Evolutionary conservation across 2,329 filamentous ascomycete genomes (phyloP).

Genomic region (Claviceps sp.): DNA sequence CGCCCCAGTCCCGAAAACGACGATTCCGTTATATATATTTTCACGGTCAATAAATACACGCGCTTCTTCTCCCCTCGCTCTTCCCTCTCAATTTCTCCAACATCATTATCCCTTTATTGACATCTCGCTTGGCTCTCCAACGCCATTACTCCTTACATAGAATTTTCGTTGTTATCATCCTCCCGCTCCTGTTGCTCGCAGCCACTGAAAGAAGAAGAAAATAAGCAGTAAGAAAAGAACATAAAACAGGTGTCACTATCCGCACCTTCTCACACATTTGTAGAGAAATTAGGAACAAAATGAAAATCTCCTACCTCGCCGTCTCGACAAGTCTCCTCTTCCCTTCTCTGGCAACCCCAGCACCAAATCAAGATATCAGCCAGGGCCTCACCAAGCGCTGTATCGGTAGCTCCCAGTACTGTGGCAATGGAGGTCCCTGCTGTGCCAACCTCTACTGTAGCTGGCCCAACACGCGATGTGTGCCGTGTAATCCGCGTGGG

Average conservation of each 20-base stretch:
- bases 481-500: not conserved
- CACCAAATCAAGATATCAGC: not conserved
- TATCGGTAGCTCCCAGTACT: not conserved
- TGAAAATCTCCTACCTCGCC: not conserved
- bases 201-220: not conserved
- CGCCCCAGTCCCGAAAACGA: no score
- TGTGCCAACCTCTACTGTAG: constrained; percentile 2
- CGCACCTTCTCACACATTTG: not conserved
- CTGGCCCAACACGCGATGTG: not conserved
- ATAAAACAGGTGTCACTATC: not conserved
- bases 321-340: not conserved
- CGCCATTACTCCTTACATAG: no score
- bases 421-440: not conserved
- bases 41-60: no score
- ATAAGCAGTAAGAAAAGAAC: not conserved
- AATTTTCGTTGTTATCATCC: no score
- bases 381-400: not conserved
- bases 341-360: not conserved
- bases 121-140: no score
- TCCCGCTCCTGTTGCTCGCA: no score
- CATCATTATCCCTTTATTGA: no score
- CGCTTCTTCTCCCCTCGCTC: no score
- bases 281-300: not conserved
- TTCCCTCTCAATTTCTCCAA: no score
- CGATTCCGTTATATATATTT: no score